A percentile compares a stretch with the other conserved stretches of the same genome.
Evolutionary conservation across 78 protist genomes (phyloP).

Genomic region (Tieghemostelium lacteum): DNA sequence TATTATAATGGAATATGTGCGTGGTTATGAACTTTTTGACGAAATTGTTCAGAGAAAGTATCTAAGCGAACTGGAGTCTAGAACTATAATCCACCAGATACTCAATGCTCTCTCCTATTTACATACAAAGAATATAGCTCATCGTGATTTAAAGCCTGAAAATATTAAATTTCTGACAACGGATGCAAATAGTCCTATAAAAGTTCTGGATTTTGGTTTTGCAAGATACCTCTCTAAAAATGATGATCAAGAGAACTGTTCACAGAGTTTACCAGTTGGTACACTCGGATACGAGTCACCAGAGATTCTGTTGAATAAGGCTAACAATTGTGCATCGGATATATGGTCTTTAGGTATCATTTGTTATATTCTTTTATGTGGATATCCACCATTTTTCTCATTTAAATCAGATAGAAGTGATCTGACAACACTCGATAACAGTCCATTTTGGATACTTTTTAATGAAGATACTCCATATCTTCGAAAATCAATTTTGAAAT

Average conservation of each 20-base stretch:
- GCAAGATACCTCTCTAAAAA: constrained; percentile 4
- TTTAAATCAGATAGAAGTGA: background rate
- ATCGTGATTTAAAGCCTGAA: constrained; percentile 39
- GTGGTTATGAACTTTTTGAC: constrained; percentile 26
- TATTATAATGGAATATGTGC: constrained; percentile 40
- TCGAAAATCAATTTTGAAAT: background rate
- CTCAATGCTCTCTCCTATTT: background rate
- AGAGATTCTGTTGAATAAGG: constrained; percentile 2
- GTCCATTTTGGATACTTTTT: constrained; percentile 33
- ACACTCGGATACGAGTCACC: constrained; percentile 50
- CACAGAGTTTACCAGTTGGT: background rate
- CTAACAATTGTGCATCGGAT: constrained; percentile 4
- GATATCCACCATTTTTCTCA: constrained; percentile 83
- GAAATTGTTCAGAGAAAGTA: constrained; percentile 13
- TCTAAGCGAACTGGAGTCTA: background rate
- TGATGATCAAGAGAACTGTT: background rate
- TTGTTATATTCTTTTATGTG: constrained; percentile 82
- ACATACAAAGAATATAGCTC: constrained; percentile 19
- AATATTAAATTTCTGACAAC: constrained; percentile 20
- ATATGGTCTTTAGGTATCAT: constrained; percentile 86
- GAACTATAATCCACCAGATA: constrained; percentile 3
- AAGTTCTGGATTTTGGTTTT: constrained; percentile 31
- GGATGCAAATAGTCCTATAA: background rate
- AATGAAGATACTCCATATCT: constrained; percentile 24
- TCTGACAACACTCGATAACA: background rate